phyloP scores from a whole-genome alignment of 768 basidiomycete genomes.

The Rhizopogon rudus region DNA sequence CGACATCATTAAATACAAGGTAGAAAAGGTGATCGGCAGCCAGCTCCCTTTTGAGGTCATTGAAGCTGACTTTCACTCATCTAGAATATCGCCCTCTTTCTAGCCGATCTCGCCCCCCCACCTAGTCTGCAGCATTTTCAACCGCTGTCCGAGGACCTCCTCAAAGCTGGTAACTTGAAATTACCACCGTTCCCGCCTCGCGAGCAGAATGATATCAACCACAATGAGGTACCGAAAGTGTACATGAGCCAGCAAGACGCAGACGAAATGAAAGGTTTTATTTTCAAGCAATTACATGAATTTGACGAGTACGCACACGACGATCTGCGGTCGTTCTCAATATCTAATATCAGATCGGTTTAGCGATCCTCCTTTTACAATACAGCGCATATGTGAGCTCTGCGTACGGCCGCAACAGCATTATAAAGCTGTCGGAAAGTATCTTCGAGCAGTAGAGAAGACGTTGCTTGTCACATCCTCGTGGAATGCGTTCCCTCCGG shows the following conservation, averaged over 20 bases:
- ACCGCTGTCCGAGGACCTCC: constrained; percentile 37
- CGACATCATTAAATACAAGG: constrained; percentile 67
- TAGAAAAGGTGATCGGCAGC: constrained; percentile 47
- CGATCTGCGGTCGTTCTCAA: not conserved
- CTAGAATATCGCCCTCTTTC: constrained; percentile 49
- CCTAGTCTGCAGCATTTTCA: constrained; percentile 20
- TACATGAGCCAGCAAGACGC: constrained; percentile 62
- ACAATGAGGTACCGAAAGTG: constrained; percentile 49
- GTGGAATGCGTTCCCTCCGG: constrained; percentile 62
- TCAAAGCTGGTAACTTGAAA: constrained; percentile 57
- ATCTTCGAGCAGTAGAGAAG: constrained; percentile 82
- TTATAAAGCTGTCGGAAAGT: constrained; percentile 80
- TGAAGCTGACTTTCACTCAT: not conserved
- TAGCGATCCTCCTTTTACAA: constrained; percentile 76
- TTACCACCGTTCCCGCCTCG: constrained; percentile 71
- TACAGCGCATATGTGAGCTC: constrained; percentile 86
- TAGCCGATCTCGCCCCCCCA: constrained; percentile 30
- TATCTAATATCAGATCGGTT: constrained; percentile 4
- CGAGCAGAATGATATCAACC: constrained; percentile 41
- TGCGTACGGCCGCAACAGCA: constrained; percentile 61
- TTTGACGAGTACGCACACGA: constrained; percentile 61
- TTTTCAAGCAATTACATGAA: constrained; percentile 64
- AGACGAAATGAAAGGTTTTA: constrained; percentile 44
- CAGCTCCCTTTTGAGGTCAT: not conserved
- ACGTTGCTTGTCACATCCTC: constrained; percentile 81